Conservation (phyloP, 768 basidiomycete genomes). For the Pluteus cervinus region DNA sequence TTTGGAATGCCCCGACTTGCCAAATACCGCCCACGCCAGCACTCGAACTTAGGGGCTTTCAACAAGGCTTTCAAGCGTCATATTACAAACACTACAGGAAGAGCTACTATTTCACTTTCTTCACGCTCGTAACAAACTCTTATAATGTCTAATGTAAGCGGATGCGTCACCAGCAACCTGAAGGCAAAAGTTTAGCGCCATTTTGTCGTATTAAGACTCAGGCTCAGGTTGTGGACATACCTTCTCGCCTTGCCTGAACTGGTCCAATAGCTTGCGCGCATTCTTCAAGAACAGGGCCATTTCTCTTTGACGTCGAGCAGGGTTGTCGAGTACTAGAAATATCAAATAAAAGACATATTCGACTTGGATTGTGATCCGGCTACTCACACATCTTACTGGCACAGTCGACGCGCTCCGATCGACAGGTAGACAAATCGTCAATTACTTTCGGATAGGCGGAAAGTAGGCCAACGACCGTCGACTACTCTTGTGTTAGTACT, state of each 20-base stretch:
- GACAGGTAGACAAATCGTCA: conserved; percentile 26
- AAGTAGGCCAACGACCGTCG: conserved; percentile 17
- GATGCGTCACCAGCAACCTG: conserved; percentile 30
- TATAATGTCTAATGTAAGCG: conserved; percentile 27
- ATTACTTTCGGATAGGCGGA: conserved; percentile 20
- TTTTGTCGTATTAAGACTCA: background rate
- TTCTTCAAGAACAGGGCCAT: conserved; percentile 23
- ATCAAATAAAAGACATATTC: conserved; percentile 4
- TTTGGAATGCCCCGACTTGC: too few relatives aligned
- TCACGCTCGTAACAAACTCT: conserved; percentile 23
- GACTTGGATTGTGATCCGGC: background rate
- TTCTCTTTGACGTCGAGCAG: conserved; percentile 19
- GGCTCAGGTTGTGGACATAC: conserved; percentile 12
- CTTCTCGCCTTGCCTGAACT: conserved; percentile 28
- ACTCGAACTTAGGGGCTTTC: too few relatives aligned
- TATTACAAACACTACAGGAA: too few relatives aligned
- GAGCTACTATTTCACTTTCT: too few relatives aligned
- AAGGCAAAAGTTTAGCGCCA: too few relatives aligned
- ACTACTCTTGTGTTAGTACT: conserved; percentile 4
- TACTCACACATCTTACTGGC: conserved; percentile 33
- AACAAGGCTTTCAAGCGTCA: too few relatives aligned
- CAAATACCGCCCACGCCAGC: too few relatives aligned
- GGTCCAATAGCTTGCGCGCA: conserved; percentile 28
- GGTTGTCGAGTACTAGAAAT: conserved; percentile 23
- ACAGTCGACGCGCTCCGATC: conserved; percentile 25